Conservation (phyloP, 2,329 filamentous ascomycete genomes). For the Cladophialophora yegresii region DNA sequence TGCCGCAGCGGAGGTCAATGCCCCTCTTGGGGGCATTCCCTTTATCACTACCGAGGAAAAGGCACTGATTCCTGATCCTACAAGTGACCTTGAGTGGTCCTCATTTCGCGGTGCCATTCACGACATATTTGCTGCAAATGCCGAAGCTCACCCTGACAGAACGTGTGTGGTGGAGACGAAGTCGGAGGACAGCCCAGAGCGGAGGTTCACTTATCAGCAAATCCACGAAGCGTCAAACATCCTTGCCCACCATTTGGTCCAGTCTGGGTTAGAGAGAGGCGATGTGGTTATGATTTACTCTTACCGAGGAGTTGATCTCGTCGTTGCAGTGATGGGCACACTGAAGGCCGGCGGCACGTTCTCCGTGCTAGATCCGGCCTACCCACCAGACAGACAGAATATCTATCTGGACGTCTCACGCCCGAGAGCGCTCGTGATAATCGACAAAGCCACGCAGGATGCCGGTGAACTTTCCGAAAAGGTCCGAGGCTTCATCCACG, state of each 20-base stretch:
- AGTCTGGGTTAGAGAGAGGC: slow-evolving; percentile 70
- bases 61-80: slow-evolving; percentile 46
- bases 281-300: slow-evolving; percentile 95
- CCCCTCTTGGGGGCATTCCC: slow-evolving; percentile 48
- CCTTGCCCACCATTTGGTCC: slow-evolving; percentile 75
- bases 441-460: slow-evolving; percentile 70
- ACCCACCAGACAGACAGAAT: slow-evolving; percentile 77
- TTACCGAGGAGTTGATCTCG: slow-evolving; percentile 75
- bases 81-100: slow-evolving; percentile 49
- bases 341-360: slow-evolving; percentile 61
- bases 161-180: slow-evolving; percentile 69
- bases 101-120: slow-evolving; percentile 50
- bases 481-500: slow-evolving; percentile 68
- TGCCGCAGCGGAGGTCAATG: slow-evolving; percentile 45
- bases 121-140: slow-evolving; percentile 52
- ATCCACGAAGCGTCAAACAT: slow-evolving; percentile 83
- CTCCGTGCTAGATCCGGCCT: slow-evolving; percentile 72
- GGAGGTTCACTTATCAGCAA: slow-evolving; percentile 78
- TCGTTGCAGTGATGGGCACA: slow-evolving; percentile 78
- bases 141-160: slow-evolving; percentile 67
- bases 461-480: slow-evolving; percentile 62
- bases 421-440: slow-evolving; percentile 70
- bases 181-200: slow-evolving; percentile 54
- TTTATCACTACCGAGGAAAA: slow-evolving; percentile 40
- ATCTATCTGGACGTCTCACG: slow-evolving; percentile 80